Conservation (phyloP, 495 filamentous ascomycete species). For the Aspergillus asperescens region DNA sequence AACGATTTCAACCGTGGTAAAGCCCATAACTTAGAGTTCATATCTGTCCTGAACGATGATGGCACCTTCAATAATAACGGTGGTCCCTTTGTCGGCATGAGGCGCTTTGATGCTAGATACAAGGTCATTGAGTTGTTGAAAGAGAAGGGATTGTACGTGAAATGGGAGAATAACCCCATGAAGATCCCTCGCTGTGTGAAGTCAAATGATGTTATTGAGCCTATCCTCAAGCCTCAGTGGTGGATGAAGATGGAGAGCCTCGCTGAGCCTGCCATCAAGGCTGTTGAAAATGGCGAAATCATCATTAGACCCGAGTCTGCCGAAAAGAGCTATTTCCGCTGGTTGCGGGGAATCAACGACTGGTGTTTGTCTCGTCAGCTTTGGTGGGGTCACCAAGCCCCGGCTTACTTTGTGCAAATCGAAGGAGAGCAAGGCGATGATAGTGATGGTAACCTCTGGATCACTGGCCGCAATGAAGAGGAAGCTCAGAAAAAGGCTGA, state of each 20-base stretch:
- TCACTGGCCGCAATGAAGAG: constrained; percentile 61
- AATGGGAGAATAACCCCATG: constrained; percentile 76
- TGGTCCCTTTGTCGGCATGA: constrained; percentile 60
- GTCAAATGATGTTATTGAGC: constrained; percentile 79
- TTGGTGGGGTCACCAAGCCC: constrained; percentile 81
- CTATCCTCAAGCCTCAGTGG: constrained; percentile 74
- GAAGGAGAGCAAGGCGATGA: constrained; percentile 55
- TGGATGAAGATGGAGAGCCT: constrained; percentile 65
- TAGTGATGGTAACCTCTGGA: constrained; percentile 57
- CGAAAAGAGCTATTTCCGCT: constrained; percentile 66
- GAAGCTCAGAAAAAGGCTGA: constrained; percentile 61
- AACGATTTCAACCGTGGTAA: constrained; percentile 72
- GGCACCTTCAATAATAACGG: constrained; percentile 61
- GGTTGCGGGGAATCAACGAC: constrained; percentile 70
- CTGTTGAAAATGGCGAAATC: constrained; percentile 62
- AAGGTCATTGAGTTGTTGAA: constrained; percentile 63
- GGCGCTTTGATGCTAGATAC: constrained; percentile 73
- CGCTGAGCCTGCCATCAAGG: constrained; percentile 57
- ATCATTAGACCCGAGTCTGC: constrained; percentile 64
- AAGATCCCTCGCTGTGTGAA: constrained; percentile 68
- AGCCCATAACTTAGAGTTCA: constrained; percentile 55
- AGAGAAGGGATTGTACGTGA: constrained; percentile 65
- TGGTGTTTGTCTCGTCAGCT: constrained; percentile 81
- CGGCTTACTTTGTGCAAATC: constrained; percentile 66
- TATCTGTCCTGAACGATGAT: constrained; percentile 50